A percentile compares a stretch with the other conserved stretches of the same genome.
Evolutionary conservation across 2,329 filamentous ascomycete species (phyloP).

Genomic region (Coleophoma cylindrospora): DNA sequence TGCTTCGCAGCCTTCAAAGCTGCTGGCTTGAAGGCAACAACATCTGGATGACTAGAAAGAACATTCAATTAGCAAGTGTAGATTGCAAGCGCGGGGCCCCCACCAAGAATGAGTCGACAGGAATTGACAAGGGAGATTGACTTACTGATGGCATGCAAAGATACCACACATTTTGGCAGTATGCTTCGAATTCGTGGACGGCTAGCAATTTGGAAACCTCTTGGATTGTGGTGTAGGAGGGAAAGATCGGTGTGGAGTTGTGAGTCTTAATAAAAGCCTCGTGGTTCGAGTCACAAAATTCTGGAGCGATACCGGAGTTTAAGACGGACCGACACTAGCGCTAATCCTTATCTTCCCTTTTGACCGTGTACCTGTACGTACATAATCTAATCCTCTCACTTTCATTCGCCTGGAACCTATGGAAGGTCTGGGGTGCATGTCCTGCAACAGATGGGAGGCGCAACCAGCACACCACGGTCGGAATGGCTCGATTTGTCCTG

Average conservation of each 20-base stretch:
- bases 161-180: slow-evolving; percentile 33
- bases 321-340: not conserved
- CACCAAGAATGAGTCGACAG: slow-evolving; percentile 23
- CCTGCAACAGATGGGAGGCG: no score
- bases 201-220: not conserved
- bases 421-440: no score
- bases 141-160: slow-evolving; percentile 89
- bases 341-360: not conserved
- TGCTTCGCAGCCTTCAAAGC: slow-evolving; percentile 91
- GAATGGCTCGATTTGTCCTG: no score
- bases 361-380: not conserved
- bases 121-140: slow-evolving; percentile 16
- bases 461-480: no score
- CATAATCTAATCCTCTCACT: not conserved
- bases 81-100: slow-evolving; percentile 16
- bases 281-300: not conserved
- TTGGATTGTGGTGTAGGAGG: slow-evolving; percentile 2
- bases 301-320: not conserved
- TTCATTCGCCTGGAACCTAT: not conserved
- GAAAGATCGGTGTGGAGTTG: not conserved
- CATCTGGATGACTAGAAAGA: slow-evolving; percentile 71
- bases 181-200: slow-evolving; percentile 1
- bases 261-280: slow-evolving; percentile 2
- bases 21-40: slow-evolving; percentile 92
- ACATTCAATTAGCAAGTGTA: slow-evolving; percentile 5